Evolutionary conservation across 805 yeast genomes (phyloP).

Genomic region (Ogataea pini): DNA sequence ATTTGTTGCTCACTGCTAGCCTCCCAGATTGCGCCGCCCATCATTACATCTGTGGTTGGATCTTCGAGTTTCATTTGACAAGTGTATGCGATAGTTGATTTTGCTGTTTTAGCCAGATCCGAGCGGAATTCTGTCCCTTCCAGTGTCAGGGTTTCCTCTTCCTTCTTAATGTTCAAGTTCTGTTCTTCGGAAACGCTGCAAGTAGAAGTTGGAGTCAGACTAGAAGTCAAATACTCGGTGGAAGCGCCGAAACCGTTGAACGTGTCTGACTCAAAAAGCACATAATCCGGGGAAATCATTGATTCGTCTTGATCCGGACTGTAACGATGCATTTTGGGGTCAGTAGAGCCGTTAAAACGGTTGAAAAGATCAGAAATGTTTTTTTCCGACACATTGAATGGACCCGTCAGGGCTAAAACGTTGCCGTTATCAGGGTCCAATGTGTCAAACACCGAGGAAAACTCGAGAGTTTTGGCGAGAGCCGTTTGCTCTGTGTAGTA

Average conservation of each 20-base stretch:
- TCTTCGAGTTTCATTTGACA: constrained; percentile 1
- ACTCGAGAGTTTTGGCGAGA: constrained; percentile 2
- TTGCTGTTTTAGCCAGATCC: background rate
- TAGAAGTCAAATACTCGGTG: constrained; percentile 6
- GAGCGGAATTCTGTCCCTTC: background rate
- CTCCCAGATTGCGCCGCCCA: constrained; percentile 2
- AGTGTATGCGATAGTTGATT: background rate
- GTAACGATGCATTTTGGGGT: background rate
- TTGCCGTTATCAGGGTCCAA: background rate
- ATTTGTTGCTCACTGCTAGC: background rate
- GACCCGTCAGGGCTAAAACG: background rate
- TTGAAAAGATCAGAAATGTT: constrained; percentile 13
- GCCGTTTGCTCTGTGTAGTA: background rate
- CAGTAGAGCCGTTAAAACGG: constrained; percentile 8
- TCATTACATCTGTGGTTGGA: background rate
- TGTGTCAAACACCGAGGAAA: constrained; percentile 9
- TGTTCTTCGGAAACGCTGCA: constrained; percentile 1
- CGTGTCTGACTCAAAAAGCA: constrained; percentile 15
- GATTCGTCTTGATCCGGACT: constrained; percentile 13
- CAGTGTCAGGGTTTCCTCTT: background rate
- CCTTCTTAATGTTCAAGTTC: background rate
- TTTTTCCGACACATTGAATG: constrained; percentile 1
- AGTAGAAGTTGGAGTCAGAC: constrained; percentile 16
- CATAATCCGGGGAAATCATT: constrained; percentile 13
- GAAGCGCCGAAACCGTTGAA: constrained; percentile 7